Percentiles rank a stretch among this genome's conserved stretches.
Conservation (phyloP, 2,329 filamentous ascomycete genomes). For the Aspergillus sp. region DNA sequence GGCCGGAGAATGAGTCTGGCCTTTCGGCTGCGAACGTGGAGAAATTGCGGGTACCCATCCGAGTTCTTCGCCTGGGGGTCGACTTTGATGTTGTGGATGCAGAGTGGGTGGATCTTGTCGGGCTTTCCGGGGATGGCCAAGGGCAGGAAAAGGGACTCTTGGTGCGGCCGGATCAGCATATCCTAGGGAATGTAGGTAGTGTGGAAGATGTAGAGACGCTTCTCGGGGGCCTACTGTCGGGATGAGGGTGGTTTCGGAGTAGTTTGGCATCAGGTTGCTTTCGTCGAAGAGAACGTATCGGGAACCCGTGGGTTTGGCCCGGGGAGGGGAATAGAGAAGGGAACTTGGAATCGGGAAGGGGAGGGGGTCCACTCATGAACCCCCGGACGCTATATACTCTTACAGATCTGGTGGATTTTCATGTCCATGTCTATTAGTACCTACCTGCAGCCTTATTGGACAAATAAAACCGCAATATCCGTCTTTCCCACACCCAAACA, state of each 20-base stretch:
- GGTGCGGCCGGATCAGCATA: conserved; percentile 8
- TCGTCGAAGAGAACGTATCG: too few species aligned
- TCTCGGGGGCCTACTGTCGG: background rate
- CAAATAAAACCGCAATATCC: too few species aligned
- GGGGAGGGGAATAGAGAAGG: too few species aligned
- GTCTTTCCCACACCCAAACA: too few species aligned
- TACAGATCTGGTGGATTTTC: background rate
- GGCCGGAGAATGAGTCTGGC: too few species aligned
- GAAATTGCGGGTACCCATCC: background rate
- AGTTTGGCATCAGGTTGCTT: background rate
- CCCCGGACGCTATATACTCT: background rate
- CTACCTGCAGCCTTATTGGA: background rate
- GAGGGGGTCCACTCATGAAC: background rate
- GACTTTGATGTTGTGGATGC: background rate
- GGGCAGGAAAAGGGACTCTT: background rate
- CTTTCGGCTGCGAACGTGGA: background rate
- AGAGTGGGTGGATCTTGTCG: background rate
- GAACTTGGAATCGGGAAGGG: too few species aligned
- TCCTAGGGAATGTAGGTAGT: background rate
- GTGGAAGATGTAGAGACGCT: background rate
- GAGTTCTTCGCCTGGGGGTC: background rate
- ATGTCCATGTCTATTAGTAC: background rate
- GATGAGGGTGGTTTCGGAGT: background rate
- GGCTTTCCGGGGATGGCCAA: background rate
- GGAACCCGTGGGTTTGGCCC: background rate